phyloP scores from a whole-genome alignment of 2,329 filamentous ascomycete genomes.

The Clarireedia sp. region DNA sequence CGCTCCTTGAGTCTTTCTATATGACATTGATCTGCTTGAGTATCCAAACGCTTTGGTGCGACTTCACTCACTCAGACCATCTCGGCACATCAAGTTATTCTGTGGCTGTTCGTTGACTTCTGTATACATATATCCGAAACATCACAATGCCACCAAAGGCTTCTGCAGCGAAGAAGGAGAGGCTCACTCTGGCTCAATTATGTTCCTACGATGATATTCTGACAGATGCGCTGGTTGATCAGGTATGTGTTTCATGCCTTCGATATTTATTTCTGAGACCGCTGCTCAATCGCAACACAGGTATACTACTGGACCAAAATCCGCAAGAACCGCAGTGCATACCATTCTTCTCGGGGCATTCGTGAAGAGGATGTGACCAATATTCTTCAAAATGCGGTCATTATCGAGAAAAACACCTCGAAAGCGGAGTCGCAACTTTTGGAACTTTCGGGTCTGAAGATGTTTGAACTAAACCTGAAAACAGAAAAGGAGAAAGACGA shows the following conservation, averaged over 20 bases:
- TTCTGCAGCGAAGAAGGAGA: constrained; percentile 53
- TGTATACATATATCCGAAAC: not conserved
- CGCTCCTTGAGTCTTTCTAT: constrained; percentile 1
- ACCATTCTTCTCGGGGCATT: constrained; percentile 75
- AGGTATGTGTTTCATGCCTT: constrained; percentile 51
- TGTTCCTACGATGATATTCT: constrained; percentile 91
- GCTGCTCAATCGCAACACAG: constrained; percentile 37
- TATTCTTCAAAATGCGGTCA: constrained; percentile 56
- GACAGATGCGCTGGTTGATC: constrained; percentile 90
- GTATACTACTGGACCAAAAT: constrained; percentile 95
- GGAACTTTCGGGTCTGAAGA: constrained; percentile 62
- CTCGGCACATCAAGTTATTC: not conserved
- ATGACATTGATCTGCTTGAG: not conserved
- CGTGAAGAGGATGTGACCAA: constrained; percentile 54
- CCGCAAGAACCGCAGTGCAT: constrained; percentile 85
- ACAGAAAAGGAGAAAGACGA: constrained; percentile 77
- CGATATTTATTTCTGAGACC: not conserved
- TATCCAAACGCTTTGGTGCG: not conserved
- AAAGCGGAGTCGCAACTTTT: constrained; percentile 67
- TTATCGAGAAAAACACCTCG: constrained; percentile 64
- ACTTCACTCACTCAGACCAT: not conserved
- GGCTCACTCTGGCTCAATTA: constrained; percentile 78
- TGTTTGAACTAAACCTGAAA: constrained; percentile 59
- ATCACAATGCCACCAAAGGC: constrained; percentile 35
- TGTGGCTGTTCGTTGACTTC: not conserved